These are phyloP conservation scores for Penicillium sp. DNA, from an alignment of 2,329 filamentous ascomycete genomes.

Conservation along the genomic window DNA sequence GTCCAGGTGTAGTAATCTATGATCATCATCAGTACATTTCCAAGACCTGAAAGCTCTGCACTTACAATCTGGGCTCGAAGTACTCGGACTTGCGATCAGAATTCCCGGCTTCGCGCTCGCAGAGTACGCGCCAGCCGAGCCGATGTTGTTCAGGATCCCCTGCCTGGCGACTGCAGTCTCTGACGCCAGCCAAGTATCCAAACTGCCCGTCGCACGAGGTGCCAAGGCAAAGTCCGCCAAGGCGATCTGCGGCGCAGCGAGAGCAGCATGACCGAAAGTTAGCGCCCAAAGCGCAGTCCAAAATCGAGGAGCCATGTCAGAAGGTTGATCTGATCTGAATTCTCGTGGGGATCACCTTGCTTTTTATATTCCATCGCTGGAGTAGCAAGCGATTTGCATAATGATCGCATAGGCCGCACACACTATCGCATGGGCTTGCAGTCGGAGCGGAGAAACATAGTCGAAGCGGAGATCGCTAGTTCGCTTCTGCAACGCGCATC, in stretches of 20 bases:
- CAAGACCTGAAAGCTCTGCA: no score
- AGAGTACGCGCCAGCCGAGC: constrained; percentile 51
- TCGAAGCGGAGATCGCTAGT: constrained; percentile 5
- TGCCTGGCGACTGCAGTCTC: constrained; percentile 53
- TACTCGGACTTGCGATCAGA: constrained; percentile 59
- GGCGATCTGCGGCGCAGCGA: constrained; percentile 16
- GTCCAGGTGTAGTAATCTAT: constrained; percentile 82
- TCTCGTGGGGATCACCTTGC: background rate
- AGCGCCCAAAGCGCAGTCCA: constrained; percentile 25
- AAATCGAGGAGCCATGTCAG: constrained; percentile 18
- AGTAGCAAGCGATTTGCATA: background rate
- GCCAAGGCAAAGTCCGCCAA: constrained; percentile 11
- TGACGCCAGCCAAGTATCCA: constrained; percentile 30
- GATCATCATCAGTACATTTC: background rate
- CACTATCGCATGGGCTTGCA: background rate
- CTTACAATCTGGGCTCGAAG: constrained; percentile 55
- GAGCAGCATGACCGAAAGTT: constrained; percentile 16
- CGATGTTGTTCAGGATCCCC: constrained; percentile 58
- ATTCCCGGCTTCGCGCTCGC: constrained; percentile 52
- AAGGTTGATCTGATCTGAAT: background rate
- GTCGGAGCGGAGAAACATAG: constrained; percentile 1
- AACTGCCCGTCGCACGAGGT: constrained; percentile 18
- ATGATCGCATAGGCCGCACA: background rate
- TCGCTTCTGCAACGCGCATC: background rate
- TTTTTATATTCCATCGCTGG: constrained; percentile 13